A percentile compares a stretch with the other conserved stretches of the same genome.
Evolutionary conservation across 1,139 yeast genomes (phyloP).

Genomic region (Nakaseomyces kungkrabaensis): DNA sequence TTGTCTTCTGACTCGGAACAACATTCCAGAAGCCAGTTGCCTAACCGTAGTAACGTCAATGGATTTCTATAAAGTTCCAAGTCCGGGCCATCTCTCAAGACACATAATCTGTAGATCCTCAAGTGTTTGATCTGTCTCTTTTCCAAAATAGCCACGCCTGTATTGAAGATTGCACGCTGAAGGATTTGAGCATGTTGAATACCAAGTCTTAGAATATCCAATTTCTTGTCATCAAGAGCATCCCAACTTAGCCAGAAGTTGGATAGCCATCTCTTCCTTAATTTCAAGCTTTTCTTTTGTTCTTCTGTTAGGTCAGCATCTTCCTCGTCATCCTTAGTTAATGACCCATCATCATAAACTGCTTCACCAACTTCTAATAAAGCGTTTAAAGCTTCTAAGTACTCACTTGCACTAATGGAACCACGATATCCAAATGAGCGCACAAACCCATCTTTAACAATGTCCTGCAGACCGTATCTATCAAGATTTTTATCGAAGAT

Average conservation of each 20-base stretch:
- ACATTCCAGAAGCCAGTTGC: conserved; percentile 85
- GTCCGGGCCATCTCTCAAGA: conserved; percentile 83
- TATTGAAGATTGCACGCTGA: conserved; percentile 76
- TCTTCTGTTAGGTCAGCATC: conserved; percentile 24
- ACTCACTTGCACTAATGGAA: conserved; percentile 83
- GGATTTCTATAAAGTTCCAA: conserved; percentile 74
- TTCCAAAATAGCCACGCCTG: conserved; percentile 84
- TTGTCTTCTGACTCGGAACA: conserved; percentile 71
- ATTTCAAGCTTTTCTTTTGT: conserved; percentile 28
- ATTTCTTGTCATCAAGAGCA: conserved; percentile 50
- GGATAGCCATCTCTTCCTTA: conserved; percentile 60
- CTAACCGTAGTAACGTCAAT: conserved; percentile 69
- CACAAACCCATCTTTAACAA: conserved; percentile 77
- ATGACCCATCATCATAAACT: conserved; percentile 23
- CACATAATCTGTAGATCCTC: conserved; percentile 74
- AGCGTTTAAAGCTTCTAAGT: conserved; percentile 81
- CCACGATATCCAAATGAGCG: conserved; percentile 84
- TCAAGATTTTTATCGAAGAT: conserved; percentile 65
- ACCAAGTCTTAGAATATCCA: conserved; percentile 59
- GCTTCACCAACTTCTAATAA: conserved; percentile 54
- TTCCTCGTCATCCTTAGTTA: conserved; percentile 13
- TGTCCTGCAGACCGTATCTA: conserved; percentile 71
- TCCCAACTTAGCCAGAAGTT: conserved; percentile 97
- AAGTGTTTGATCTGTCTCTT: conserved; percentile 71
- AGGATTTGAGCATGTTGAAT: conserved; percentile 68